Base-by-base conservation (phyloP, 495 filamentous ascomycete species). In the Mycothermus thermophilus region DNA sequence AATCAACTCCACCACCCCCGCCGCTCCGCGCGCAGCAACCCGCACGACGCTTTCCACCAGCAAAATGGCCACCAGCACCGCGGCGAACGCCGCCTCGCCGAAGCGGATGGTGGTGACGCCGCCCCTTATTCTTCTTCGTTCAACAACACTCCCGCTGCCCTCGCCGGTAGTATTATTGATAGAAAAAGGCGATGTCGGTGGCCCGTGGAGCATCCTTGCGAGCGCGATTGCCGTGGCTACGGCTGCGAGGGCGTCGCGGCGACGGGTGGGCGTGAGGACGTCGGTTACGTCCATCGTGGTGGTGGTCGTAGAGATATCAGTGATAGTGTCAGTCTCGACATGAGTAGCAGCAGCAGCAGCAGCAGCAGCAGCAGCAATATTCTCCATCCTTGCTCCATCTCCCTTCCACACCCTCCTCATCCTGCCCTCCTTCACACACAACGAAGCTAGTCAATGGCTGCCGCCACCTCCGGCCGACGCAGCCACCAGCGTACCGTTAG, bases 371-470 rank as follows among this genome's bases (percentile, higher is more conserved):
- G n/a, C n/a, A n/a, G n/a, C n/a, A n/a, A n/a, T n/a, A n/a, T n/a
- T n/a, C n/a, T n/a, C n/a, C n/a, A n/a, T n/a, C n/a, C n/a, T n/a
- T n/a, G n/a, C n/a, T n/a, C n/a, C n/a, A n/a, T n/a, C n/a, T n/a
- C n/a, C n/a, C n/a, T n/a, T 18, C 31, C 20, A 25, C n/a, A 27
- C 3, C 13, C 11, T 19, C 17, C 18, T 27, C 23, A 17, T 14
- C 13, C 25, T 11, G 13, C 25, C 27, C 13, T 23, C 13, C 20
- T 25, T 11, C 22, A 2, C 21, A n/a, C 11, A 25, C 6, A 13
- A n/a, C 18, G 24, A 29, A 31, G 40, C 27, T 48, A 56, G 52
- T 56, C 52, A 56, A 56, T 56, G 52, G 17, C 42, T 44, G 17
- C 49, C 50, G 3, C 34, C 42, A 5, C 37, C 36, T 0, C 34